Evolutionary conservation across 2,329 filamentous ascomycete genomes (phyloP).

Genomic region (Colletotrichum sp.): DNA sequence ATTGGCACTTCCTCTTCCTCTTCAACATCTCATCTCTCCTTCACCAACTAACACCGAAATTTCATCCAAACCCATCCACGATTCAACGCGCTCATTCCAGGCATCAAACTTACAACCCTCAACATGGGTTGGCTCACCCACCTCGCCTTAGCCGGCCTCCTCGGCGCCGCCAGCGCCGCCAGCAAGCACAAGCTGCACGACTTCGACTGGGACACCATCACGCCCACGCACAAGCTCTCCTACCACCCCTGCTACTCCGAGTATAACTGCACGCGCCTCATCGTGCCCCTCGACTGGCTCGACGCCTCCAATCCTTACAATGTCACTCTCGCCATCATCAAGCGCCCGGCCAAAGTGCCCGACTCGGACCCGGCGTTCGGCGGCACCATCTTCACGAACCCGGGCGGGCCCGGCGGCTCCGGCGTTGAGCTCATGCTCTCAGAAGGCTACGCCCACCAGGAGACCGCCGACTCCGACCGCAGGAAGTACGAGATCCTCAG

Average conservation of each 20-base stretch:
- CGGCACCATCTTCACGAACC: slow-evolving; percentile 48
- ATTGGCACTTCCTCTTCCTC: background rate
- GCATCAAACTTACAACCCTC: background rate
- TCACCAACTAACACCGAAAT: background rate
- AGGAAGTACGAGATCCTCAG: slow-evolving; percentile 45
- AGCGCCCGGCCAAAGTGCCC: slow-evolving; percentile 42
- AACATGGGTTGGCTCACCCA: background rate
- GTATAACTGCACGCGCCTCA: slow-evolving; percentile 45
- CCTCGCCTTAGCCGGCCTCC: background rate
- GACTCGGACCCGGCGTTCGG: slow-evolving; percentile 41
- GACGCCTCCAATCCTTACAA: slow-evolving; percentile 28
- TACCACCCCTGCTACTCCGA: slow-evolving; percentile 45
- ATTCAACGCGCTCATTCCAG: background rate
- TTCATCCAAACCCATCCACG: background rate
- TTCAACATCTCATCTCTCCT: background rate
- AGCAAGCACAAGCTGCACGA: background rate
- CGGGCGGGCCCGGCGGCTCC: slow-evolving; percentile 48
- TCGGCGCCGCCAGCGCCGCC: background rate
- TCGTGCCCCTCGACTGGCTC: slow-evolving; percentile 48
- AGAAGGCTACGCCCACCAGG: slow-evolving; percentile 24
- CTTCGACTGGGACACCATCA: slow-evolving; percentile 42
- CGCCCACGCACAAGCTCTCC: slow-evolving; percentile 36
- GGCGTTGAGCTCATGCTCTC: slow-evolving; percentile 35
- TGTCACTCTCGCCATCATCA: slow-evolving; percentile 45
- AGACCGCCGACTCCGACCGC: slow-evolving; percentile 26